phyloP scores from a whole-genome alignment of 129 eudicot species.

The Lactuca sativa region DNA sequence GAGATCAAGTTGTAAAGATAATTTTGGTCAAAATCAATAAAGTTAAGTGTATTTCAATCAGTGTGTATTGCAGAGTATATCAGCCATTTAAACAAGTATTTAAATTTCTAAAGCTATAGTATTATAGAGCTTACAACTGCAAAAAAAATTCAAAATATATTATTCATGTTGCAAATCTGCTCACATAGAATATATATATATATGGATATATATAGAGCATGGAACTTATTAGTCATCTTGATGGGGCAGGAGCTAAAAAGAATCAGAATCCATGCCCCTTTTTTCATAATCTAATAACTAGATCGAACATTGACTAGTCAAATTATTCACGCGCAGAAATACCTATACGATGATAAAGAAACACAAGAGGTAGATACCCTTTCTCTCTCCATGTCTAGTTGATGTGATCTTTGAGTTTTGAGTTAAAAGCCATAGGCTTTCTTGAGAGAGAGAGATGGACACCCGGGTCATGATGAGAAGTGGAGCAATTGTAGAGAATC shows the following conservation, averaged over 20 bases:
- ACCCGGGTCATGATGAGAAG: conserved; percentile 64
- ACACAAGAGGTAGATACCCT: conserved; percentile 5
- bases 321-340: conserved; percentile 20
- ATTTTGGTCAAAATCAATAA: too few relatives aligned
- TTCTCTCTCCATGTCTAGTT: neutral
- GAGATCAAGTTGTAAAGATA: too few relatives aligned
- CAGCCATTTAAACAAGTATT: too few relatives aligned
- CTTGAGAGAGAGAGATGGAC: conserved; percentile 48
- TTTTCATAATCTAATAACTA: conserved; percentile 8
- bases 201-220: neutral
- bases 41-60: too few relatives aligned
- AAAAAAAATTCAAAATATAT: neutral
- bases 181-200: neutral
- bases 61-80: too few relatives aligned
- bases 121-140: neutral
- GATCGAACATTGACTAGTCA: neutral
- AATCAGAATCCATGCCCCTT: conserved; percentile 23
- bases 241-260: conserved; percentile 18
- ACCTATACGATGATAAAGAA: conserved; percentile 5
- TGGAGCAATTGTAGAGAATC: conserved; percentile 38
- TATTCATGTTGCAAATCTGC: neutral
- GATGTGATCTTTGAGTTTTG: neutral
- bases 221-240: conserved; percentile 8
- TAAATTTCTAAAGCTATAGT: too few relatives aligned
- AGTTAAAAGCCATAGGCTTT: conserved; percentile 22